Percentiles rank a stretch among this genome's conserved stretches.
phyloP scores from a whole-genome alignment of 2,329 filamentous ascomycete species.

The Lachnellula suecica region DNA sequence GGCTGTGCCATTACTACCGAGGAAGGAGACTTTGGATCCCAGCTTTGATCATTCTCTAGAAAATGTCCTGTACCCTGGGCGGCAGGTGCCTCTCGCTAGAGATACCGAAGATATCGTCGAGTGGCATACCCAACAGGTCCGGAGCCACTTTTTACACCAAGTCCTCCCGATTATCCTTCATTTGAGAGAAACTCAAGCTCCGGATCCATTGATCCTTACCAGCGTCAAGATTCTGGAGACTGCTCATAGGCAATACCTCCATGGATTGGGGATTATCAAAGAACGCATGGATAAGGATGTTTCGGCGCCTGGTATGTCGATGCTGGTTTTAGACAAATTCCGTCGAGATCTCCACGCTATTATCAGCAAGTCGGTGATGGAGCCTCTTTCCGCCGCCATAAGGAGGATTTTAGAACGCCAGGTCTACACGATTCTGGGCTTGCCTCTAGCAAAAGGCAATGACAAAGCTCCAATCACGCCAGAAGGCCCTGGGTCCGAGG shows the following conservation, averaged over 20 bases:
- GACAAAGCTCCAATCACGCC: conserved; percentile 17
- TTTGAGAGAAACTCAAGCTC: conserved; percentile 34
- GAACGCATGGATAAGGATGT: conserved; percentile 47
- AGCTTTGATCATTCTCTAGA: conserved; percentile 51
- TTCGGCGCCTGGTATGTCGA: conserved; percentile 32
- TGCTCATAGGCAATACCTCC: conserved; percentile 56
- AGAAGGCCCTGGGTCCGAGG: conserved; percentile 29
- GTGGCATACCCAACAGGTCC: conserved; percentile 62
- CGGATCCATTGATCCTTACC: conserved; percentile 46
- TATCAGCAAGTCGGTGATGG: conserved; percentile 61
- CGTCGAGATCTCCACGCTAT: conserved; percentile 62
- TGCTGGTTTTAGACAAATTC: conserved; percentile 49
- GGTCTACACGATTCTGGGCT: conserved; percentile 47
- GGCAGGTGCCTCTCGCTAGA: conserved; percentile 46
- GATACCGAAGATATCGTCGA: conserved; percentile 56
- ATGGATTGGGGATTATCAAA: conserved; percentile 51
- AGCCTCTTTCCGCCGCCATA: conserved; percentile 52
- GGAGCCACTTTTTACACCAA: conserved; percentile 59
- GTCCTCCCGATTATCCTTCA: conserved; percentile 55
- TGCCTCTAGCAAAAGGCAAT: conserved; percentile 15
- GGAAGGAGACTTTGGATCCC: conserved; percentile 31
- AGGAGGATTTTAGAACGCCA: conserved; percentile 52
- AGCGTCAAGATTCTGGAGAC: conserved; percentile 59
- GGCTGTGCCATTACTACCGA: conserved; percentile 17
- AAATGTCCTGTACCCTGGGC: conserved; percentile 50